A percentile compares a stretch with the other conserved stretches of the same genome.
These are phyloP conservation scores for Aquilaria agallochum DNA, from an alignment of 441 rosid species.

Conservation along the genomic window DNA sequence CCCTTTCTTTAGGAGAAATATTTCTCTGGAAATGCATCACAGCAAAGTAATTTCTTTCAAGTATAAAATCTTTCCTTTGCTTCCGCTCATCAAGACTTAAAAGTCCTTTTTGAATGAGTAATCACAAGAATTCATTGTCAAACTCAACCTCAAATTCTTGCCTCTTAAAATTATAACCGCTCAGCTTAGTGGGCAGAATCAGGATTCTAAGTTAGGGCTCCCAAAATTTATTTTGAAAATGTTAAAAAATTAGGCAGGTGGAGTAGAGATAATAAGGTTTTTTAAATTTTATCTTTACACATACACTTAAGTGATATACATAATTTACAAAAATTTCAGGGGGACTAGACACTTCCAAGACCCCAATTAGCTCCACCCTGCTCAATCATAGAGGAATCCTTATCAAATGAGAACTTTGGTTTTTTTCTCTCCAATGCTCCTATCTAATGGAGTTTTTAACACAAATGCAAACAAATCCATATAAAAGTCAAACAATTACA, in stretches of 20 bases:
- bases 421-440: conserved; percentile 89
- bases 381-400: conserved; percentile 65
- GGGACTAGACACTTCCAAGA: no score
- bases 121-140: conserved; percentile 38
- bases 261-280: no score
- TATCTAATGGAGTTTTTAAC: conserved; percentile 64
- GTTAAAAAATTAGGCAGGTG: no score
- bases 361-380: no score
- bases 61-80: conserved; percentile 76
- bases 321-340: no score
- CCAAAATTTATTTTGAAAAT: no score
- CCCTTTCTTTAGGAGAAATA: conserved; percentile 67
- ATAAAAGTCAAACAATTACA: no score
- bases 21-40: conserved; percentile 61
- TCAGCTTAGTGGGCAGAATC: conserved; percentile 15
- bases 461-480: conserved; percentile 13
- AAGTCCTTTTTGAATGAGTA: conserved; percentile 12
- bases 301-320: no score
- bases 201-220: no score
- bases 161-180: conserved; percentile 92
- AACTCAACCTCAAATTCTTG: conserved; percentile 93
- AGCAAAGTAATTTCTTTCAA: conserved; percentile 82
- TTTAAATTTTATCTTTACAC: no score
- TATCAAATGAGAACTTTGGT: conserved; percentile 62
- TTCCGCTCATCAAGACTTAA: conserved; percentile 96